These are phyloP conservation scores for Paraconiothyrium brasiliense DNA, from an alignment of 2,329 filamentous ascomycete genomes.

Conservation along the genomic window DNA sequence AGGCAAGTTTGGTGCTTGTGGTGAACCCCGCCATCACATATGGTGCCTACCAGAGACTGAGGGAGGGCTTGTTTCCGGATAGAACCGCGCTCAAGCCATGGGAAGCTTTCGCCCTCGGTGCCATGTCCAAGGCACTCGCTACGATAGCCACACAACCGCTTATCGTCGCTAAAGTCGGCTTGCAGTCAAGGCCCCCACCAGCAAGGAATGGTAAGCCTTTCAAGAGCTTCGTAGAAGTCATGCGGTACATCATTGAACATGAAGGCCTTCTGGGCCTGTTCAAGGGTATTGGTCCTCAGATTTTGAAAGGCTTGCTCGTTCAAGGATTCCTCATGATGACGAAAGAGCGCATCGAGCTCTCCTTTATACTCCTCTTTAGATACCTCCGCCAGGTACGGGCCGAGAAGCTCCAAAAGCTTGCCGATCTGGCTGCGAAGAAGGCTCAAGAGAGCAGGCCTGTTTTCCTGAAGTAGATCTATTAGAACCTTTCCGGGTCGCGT, in stretches of 20 bases:
- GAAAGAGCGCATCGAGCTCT: slow-evolving; percentile 91
- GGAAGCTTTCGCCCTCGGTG: slow-evolving; percentile 94
- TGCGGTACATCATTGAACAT: slow-evolving; percentile 90
- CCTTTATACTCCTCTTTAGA: slow-evolving; percentile 86
- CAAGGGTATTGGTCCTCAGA: slow-evolving; percentile 95
- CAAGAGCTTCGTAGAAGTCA: slow-evolving; percentile 91
- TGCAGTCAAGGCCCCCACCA: slow-evolving; percentile 92
- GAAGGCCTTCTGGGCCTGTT: slow-evolving; percentile 87
- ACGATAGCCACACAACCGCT: slow-evolving; percentile 93
- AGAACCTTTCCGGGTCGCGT: neutral
- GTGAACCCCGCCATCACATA: slow-evolving; percentile 98
- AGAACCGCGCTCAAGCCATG: slow-evolving; percentile 78
- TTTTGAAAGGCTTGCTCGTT: slow-evolving; percentile 90
- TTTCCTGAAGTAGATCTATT: slow-evolving; percentile 40
- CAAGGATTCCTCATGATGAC: slow-evolving; percentile 99
- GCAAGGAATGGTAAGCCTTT: slow-evolving; percentile 88
- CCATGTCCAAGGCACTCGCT: slow-evolving; percentile 89
- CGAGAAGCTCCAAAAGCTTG: slow-evolving; percentile 74
- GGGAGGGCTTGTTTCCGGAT: slow-evolving; percentile 78
- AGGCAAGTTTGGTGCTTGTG: slow-evolving; percentile 93
- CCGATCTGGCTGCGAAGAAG: slow-evolving; percentile 69
- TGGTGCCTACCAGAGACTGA: slow-evolving; percentile 91
- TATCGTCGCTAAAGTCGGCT: slow-evolving; percentile 96
- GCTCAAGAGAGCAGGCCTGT: slow-evolving; percentile 44
- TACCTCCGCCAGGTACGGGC: slow-evolving; percentile 78